These are phyloP conservation scores for Fraxinus sp. DNA, from an alignment of 305 asterid species.

Conservation along the genomic window DNA sequence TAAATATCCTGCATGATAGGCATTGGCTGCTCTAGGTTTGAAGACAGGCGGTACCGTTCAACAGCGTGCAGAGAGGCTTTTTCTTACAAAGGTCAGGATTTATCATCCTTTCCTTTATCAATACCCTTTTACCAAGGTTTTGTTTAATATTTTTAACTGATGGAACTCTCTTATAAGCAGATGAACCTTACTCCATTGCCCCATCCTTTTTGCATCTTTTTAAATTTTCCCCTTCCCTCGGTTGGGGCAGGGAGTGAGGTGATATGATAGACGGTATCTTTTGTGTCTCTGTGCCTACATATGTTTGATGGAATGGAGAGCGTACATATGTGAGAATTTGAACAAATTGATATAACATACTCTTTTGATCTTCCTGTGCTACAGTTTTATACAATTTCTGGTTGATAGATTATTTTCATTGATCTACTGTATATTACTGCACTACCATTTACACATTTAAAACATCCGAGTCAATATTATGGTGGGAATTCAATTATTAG, in stretches of 20 bases:
- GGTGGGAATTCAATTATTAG: background rate
- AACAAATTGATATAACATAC: background rate
- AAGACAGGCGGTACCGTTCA: slow-evolving; percentile 85
- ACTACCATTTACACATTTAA: background rate
- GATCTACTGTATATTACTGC: background rate
- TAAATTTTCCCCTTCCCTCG: background rate
- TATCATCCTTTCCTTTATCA: slow-evolving; percentile 8
- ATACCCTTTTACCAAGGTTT: slow-evolving; percentile 5
- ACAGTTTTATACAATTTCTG: background rate
- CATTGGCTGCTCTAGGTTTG: slow-evolving; percentile 83
- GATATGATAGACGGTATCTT: background rate
- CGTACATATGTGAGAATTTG: slow-evolving; percentile 5
- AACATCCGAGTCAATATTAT: background rate
- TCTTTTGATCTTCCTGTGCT: background rate
- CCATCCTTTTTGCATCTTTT: background rate
- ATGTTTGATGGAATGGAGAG: background rate
- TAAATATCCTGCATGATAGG: slow-evolving; percentile 39
- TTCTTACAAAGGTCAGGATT: slow-evolving; percentile 73
- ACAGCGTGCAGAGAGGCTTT: slow-evolving; percentile 97
- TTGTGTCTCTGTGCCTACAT: background rate
- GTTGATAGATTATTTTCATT: background rate
- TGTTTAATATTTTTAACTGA: background rate
- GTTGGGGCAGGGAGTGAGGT: background rate
- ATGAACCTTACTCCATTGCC: background rate
- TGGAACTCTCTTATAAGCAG: background rate